A percentile compares a stretch with the other conserved stretches of the same genome.
Evolutionary conservation across 441 rosid genomes (phyloP).

Genomic region (Gossypium schwendimanii): DNA sequence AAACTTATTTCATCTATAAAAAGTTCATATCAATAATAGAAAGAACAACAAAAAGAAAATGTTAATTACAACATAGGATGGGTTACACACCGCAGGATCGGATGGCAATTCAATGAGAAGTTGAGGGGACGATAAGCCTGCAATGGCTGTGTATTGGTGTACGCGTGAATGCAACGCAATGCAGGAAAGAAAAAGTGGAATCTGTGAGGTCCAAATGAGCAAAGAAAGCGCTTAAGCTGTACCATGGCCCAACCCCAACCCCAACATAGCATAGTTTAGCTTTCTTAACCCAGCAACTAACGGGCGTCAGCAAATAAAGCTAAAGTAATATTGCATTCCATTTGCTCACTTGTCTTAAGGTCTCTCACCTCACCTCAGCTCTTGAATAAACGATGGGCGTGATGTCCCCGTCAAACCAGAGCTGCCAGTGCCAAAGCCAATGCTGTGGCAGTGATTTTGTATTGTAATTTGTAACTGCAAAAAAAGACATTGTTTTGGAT

Average conservation of each 20-base stretch:
- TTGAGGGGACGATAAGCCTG: not conserved
- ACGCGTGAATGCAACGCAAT: not conserved
- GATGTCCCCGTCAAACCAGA: not conserved
- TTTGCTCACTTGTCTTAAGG: not conserved
- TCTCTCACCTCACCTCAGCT: not conserved
- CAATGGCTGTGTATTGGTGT: not conserved
- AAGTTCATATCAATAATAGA: too few species aligned
- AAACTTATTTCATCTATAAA: too few species aligned
- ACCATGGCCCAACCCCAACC: not conserved
- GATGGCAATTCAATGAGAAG: too few species aligned
- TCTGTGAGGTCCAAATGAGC: not conserved
- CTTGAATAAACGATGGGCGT: not conserved
- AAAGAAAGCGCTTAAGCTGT: not conserved
- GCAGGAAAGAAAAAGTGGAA: not conserved
- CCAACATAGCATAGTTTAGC: not conserved
- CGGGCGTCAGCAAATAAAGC: not conserved
- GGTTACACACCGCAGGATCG: too few species aligned
- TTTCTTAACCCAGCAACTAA: not conserved
- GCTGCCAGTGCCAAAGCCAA: not conserved
- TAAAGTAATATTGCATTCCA: not conserved
- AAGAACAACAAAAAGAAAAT: too few species aligned
- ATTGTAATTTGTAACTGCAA: not conserved
- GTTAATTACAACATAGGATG: too few species aligned
- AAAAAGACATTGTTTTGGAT: not conserved
- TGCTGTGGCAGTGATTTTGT: not conserved